phyloP scores from a whole-genome alignment of 352 stramenopile genomes.

The Phytophthora foliorum region DNA sequence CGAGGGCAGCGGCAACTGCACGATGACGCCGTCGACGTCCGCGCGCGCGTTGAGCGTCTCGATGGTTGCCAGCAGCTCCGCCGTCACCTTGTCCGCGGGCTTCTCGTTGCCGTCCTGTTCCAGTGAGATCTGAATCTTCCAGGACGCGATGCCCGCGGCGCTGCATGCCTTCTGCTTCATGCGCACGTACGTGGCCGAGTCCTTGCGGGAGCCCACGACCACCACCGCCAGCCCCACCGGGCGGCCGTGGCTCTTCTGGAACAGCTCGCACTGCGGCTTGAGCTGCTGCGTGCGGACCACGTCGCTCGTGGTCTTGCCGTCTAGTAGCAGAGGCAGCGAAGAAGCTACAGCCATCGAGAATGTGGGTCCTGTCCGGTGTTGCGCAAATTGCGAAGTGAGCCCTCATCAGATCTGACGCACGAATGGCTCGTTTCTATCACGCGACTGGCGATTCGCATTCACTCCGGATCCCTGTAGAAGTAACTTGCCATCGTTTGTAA shows the following conservation, averaged over 20 bases:
- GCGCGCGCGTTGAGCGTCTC: constrained; percentile 68
- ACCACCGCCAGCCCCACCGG: constrained; percentile 98
- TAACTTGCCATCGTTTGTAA: constrained; percentile 5
- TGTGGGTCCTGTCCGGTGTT: constrained; percentile 13
- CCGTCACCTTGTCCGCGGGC: constrained; percentile 19
- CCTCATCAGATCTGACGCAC: neutral
- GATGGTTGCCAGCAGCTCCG: constrained; percentile 64
- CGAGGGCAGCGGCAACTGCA: constrained; percentile 92
- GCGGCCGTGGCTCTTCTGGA: constrained; percentile 54
- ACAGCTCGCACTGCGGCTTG: constrained; percentile 65
- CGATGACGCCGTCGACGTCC: constrained; percentile 88
- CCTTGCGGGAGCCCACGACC: constrained; percentile 95
- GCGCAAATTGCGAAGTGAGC: constrained; percentile 33
- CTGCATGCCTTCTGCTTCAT: constrained; percentile 99
- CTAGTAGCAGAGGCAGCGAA: constrained; percentile 41
- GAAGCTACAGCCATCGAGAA: constrained; percentile 1
- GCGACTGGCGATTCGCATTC: constrained; percentile 16
- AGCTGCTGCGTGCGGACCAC: constrained; percentile 88
- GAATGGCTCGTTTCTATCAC: neutral
- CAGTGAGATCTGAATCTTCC: constrained; percentile 75
- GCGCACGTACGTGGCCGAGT: constrained; percentile 98
- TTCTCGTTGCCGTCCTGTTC: constrained; percentile 25
- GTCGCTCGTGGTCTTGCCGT: constrained; percentile 91
- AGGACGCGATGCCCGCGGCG: constrained; percentile 93
- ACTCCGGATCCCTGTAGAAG: neutral